Percentiles rank a stretch among this genome's conserved stretches.
These are phyloP conservation scores for Deinandra increscens DNA, from an alignment of 129 eudicot genomes.

Conservation along the genomic window DNA sequence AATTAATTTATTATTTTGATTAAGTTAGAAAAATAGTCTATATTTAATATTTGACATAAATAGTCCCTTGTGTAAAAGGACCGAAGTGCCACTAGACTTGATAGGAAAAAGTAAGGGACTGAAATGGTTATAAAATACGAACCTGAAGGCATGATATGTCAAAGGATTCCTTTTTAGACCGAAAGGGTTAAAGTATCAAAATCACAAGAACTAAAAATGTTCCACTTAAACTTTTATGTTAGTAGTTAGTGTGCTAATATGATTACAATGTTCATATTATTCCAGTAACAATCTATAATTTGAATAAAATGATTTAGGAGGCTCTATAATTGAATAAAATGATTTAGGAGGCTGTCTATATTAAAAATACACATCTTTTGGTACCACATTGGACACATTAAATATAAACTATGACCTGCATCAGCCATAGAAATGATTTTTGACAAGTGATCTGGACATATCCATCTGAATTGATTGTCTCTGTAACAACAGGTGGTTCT, in stretches of 20 bases:
- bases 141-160: too few relatives aligned
- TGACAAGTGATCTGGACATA: background rate
- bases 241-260: background rate
- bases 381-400: background rate
- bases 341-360: background rate
- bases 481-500: conserved; percentile 42
- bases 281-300: background rate
- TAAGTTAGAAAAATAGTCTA: too few relatives aligned
- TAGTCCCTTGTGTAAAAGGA: too few relatives aligned
- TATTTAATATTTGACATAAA: too few relatives aligned
- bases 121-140: too few relatives aligned
- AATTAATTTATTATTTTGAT: too few relatives aligned
- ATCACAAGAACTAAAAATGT: too few relatives aligned
- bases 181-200: too few relatives aligned
- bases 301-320: background rate
- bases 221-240: too few relatives aligned
- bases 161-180: too few relatives aligned
- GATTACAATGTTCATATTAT: background rate
- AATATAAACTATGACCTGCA: background rate
- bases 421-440: background rate
- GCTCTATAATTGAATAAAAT: background rate
- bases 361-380: background rate
- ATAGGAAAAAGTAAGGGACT: too few relatives aligned
- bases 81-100: too few relatives aligned
- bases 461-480: background rate